These are phyloP conservation scores for Senna tora DNA, from an alignment of 306 rosid genomes.

Conservation along the genomic window DNA sequence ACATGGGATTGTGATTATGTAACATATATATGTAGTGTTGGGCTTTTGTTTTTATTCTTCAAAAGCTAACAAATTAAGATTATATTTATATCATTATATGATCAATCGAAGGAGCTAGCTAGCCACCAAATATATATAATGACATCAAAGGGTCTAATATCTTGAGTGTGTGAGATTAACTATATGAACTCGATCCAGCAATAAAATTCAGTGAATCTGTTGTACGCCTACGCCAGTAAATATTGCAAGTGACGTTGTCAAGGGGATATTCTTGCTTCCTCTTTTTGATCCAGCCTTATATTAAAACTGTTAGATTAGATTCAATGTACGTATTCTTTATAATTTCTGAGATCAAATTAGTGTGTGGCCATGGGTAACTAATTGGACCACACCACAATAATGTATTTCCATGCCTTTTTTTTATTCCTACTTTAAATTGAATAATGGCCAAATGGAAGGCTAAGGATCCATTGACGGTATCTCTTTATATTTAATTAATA, in stretches of 20 bases:
- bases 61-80: background rate
- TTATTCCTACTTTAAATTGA: background rate
- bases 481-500: too few relatives aligned
- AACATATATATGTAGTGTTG: conserved; percentile 11
- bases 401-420: background rate
- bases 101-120: too few relatives aligned
- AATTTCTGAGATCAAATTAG: background rate
- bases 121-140: background rate
- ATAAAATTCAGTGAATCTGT: background rate
- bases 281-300: background rate
- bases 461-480: too few relatives aligned
- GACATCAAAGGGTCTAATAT: background rate
- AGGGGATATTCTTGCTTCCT: background rate
- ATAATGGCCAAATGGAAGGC: background rate
- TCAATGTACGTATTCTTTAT: background rate
- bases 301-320: background rate
- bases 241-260: background rate
- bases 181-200: background rate
- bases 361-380: too few relatives aligned
- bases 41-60: conserved; percentile 11
- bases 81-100: conserved; percentile 17
- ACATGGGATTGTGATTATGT: conserved; percentile 33
- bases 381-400: background rate
- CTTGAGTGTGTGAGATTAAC: background rate
- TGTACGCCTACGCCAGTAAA: background rate